These are phyloP conservation scores for Tuber melanosporum DNA, from an alignment of 495 filamentous ascomycete genomes.

Conservation along the genomic window DNA sequence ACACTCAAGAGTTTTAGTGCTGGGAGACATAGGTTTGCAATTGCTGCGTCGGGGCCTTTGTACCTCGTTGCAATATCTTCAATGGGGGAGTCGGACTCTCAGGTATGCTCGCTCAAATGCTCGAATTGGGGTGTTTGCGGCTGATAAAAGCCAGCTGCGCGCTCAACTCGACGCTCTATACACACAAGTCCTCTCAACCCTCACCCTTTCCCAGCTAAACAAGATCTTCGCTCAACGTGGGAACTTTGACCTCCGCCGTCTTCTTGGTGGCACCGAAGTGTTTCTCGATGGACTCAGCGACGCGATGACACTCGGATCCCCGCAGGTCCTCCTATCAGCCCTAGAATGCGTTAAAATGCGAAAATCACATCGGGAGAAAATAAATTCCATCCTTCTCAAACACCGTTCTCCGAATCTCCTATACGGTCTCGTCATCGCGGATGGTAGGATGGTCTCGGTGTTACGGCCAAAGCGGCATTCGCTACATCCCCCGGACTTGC, in stretches of 20 bases:
- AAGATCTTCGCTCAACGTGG: constrained; percentile 84
- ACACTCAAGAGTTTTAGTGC: constrained; percentile 74
- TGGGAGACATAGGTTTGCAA: constrained; percentile 73
- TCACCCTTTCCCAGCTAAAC: constrained; percentile 83
- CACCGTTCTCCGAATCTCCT: constrained; percentile 66
- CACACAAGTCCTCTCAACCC: constrained; percentile 92
- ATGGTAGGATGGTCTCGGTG: constrained; percentile 89
- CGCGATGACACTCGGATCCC: constrained; percentile 86
- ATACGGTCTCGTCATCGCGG: constrained; percentile 90
- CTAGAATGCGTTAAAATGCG: constrained; percentile 84
- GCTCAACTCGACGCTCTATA: constrained; percentile 89
- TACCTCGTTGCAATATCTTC: constrained; percentile 90
- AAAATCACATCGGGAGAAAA: constrained; percentile 74
- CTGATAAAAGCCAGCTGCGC: constrained; percentile 57
- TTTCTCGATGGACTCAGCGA: constrained; percentile 88
- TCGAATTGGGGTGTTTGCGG: neutral
- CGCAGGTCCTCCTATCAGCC: constrained; percentile 78
- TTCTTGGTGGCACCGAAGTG: constrained; percentile 87
- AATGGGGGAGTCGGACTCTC: constrained; percentile 74
- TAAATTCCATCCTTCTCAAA: constrained; percentile 81
- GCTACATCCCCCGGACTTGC: constrained; percentile 88
- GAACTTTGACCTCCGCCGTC: constrained; percentile 82
- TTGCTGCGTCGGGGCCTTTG: constrained; percentile 73
- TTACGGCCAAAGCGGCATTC: constrained; percentile 91
- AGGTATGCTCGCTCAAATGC: constrained; percentile 11